A percentile compares a stretch with the other conserved stretches of the same genome.
phyloP scores from a whole-genome alignment of 2,329 filamentous ascomycete species.

The Alternaria gansuensis region DNA sequence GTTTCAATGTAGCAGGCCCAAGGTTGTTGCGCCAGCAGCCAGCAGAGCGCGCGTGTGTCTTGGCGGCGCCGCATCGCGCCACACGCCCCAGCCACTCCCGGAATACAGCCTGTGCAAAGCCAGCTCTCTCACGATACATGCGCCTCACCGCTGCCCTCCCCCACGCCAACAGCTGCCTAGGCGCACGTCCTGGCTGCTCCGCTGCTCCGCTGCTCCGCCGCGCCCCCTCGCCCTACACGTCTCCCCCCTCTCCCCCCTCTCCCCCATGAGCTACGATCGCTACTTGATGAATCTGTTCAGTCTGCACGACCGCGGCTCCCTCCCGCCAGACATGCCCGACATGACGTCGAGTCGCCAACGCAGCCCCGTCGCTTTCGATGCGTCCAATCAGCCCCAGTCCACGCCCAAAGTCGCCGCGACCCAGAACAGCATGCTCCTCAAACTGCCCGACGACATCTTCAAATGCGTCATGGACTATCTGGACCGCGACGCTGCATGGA shows the following conservation, averaged over 20 bases:
- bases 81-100: slow-evolving; percentile 1
- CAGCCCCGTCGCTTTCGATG: slow-evolving; percentile 36
- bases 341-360: slow-evolving; percentile 34
- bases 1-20: neutral
- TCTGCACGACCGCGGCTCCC: slow-evolving; percentile 35
- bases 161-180: slow-evolving; percentile 5
- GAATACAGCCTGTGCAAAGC: neutral
- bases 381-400: slow-evolving; percentile 26
- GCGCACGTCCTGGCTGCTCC: slow-evolving; percentile 2
- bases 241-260: neutral
- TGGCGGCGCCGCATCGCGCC: slow-evolving; percentile 21
- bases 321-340: slow-evolving; percentile 30
- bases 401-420: slow-evolving; percentile 27
- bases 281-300: slow-evolving; percentile 30
- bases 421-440: slow-evolving; percentile 40
- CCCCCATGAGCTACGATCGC: slow-evolving; percentile 22
- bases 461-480: slow-evolving; percentile 50
- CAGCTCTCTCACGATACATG: neutral
- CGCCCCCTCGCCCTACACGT: neutral
- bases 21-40: slow-evolving; percentile 16
- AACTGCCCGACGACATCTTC: slow-evolving; percentile 51
- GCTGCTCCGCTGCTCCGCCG: slow-evolving; percentile 2
- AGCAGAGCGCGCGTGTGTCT: slow-evolving; percentile 13
- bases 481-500: slow-evolving; percentile 45
- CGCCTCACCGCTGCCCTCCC: neutral